These are phyloP conservation scores for Hyaloscypha finlandica DNA, from an alignment of 495 filamentous ascomycete genomes.

Conservation along the genomic window DNA sequence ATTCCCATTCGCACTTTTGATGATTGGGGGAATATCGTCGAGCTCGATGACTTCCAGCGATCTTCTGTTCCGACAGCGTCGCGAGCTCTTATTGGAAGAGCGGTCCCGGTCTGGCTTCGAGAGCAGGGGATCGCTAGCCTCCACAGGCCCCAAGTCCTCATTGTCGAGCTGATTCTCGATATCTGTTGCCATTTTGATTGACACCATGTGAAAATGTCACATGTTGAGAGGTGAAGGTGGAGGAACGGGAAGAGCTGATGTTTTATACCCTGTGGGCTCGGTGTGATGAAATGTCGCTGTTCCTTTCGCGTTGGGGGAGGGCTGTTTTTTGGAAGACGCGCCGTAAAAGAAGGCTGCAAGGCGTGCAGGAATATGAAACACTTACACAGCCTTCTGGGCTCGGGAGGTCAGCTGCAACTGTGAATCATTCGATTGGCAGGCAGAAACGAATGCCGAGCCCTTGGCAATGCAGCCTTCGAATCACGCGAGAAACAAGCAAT, in stretches of 20 bases:
- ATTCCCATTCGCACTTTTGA: conserved; percentile 29
- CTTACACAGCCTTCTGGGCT: neutral
- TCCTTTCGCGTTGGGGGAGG: neutral
- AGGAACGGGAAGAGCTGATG: neutral
- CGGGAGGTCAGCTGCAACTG: neutral
- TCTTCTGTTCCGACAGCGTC: neutral
- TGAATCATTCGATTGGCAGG: neutral
- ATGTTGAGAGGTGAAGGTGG: neutral
- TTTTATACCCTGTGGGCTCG: neutral
- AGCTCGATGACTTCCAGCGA: conserved; percentile 18
- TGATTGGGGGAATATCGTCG: conserved; percentile 30
- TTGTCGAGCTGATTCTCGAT: neutral
- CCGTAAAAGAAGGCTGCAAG: neutral
- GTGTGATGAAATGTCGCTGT: neutral
- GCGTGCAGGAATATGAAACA: neutral
- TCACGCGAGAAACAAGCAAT: neutral
- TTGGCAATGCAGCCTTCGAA: neutral
- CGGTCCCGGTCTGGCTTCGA: neutral
- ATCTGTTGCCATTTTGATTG: neutral
- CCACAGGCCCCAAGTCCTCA: neutral
- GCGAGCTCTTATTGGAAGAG: neutral
- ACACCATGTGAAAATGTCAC: neutral
- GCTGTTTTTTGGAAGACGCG: neutral
- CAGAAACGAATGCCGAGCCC: neutral
- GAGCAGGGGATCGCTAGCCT: conserved; percentile 17